Conservation (phyloP, 495 filamentous ascomycete species). For the Penicillium flavigenum region DNA sequence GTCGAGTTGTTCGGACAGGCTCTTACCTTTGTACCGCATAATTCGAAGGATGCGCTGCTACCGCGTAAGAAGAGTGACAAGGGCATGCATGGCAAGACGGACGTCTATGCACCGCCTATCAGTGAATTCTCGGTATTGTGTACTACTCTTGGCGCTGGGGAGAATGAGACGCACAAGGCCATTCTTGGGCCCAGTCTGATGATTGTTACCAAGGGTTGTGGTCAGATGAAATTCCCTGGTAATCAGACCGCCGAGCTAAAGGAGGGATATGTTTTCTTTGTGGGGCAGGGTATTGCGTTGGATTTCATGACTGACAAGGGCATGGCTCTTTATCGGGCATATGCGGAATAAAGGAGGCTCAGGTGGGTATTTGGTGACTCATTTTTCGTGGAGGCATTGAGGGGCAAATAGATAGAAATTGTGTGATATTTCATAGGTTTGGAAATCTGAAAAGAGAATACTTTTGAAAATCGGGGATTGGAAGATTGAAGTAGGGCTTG, state of each 20-base stretch:
- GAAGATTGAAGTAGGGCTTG: background rate
- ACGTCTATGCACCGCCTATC: constrained; percentile 65
- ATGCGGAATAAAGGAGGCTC: constrained; percentile 42
- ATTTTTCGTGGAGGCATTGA: background rate
- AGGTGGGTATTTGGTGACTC: background rate
- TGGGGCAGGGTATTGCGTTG: constrained; percentile 59
- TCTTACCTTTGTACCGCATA: constrained; percentile 62
- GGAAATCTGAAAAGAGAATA: background rate
- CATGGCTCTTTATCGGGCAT: constrained; percentile 57
- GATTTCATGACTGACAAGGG: constrained; percentile 48
- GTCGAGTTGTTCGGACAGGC: constrained; percentile 61
- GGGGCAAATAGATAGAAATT: background rate
- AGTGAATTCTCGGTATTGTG: constrained; percentile 71
- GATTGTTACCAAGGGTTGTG: constrained; percentile 62
- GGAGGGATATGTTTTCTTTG: constrained; percentile 66
- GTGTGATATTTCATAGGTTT: background rate
- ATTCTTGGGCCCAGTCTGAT: constrained; percentile 64
- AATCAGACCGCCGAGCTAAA: constrained; percentile 50
- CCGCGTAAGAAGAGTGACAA: constrained; percentile 47
- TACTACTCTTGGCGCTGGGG: constrained; percentile 54
- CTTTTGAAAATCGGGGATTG: background rate
- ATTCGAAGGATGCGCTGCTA: constrained; percentile 52
- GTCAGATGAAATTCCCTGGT: constrained; percentile 55
- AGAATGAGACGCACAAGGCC: constrained; percentile 56
- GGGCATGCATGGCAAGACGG: constrained; percentile 58